Conservation (phyloP, 2,329 filamentous ascomycete genomes). For the Stagonosporopsis cucurbitacearum region DNA sequence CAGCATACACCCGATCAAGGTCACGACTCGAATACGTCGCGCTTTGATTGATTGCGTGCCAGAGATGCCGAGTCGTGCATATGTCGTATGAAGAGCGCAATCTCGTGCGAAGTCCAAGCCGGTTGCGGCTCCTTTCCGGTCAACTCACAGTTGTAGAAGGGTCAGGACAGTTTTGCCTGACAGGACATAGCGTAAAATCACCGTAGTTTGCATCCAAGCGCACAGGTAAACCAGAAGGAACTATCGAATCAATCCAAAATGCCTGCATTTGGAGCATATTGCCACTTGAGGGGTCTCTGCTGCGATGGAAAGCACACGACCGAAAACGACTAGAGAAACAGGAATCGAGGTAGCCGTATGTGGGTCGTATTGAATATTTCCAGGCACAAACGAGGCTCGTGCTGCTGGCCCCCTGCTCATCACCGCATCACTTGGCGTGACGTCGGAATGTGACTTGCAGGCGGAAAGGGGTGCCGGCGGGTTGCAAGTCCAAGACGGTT, state of each 20-base stretch:
- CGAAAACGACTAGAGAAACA: conserved; percentile 21
- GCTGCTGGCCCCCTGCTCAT: conserved; percentile 28
- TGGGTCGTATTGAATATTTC: conserved; percentile 28
- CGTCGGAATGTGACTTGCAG: conserved; percentile 31
- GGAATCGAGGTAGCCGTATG: conserved; percentile 28
- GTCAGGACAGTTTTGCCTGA: conserved; percentile 20
- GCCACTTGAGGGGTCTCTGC: conserved; percentile 11
- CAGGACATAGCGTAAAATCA: conserved; percentile 28
- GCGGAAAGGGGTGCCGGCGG: conserved; percentile 20
- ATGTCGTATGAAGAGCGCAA: conserved; percentile 4
- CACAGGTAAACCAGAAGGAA: conserved; percentile 14
- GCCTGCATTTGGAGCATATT: conserved; percentile 24
- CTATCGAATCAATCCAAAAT: conserved; percentile 17
- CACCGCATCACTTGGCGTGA: conserved; percentile 43
- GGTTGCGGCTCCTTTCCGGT: conserved; percentile 10
- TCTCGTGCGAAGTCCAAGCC: conserved; percentile 1
- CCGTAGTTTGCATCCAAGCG: conserved; percentile 13
- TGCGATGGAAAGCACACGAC: conserved; percentile 23
- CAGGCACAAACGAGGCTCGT: conserved; percentile 24
- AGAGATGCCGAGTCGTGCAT: conserved; percentile 4
- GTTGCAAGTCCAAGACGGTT: background rate
- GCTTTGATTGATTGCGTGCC: conserved; percentile 12
- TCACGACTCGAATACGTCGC: conserved; percentile 14
- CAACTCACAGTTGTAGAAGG: conserved; percentile 14
- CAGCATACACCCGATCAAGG: conserved; percentile 3